A percentile compares a stretch with the other conserved stretches of the same genome.
phyloP scores from a whole-genome alignment of 2,329 filamentous ascomycete genomes.

The Trematosphaeria pertusa region DNA sequence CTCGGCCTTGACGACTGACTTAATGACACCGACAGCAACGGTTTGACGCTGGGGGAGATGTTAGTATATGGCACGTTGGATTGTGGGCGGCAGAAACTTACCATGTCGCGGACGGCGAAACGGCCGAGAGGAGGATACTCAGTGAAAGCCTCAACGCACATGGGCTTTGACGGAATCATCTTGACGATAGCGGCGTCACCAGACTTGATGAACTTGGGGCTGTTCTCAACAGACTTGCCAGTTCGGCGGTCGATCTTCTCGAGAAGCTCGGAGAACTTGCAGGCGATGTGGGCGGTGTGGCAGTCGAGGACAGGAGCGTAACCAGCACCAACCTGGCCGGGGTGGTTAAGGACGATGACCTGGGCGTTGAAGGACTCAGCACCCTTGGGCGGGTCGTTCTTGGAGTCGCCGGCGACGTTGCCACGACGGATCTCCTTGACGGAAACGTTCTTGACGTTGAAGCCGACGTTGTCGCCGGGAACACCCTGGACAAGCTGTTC shows the following conservation, averaged over 20 bases:
- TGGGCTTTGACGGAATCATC: constrained; percentile 99
- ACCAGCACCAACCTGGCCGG: constrained; percentile 97
- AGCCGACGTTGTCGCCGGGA: constrained; percentile 99
- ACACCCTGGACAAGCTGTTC: constrained; percentile 95
- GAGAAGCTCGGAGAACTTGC: constrained; percentile 99
- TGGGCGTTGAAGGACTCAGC: constrained; percentile 97
- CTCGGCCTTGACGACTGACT: constrained; percentile 62
- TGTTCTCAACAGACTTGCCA: constrained; percentile 91
- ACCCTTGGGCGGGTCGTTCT: constrained; percentile 95
- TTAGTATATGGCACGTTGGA: constrained; percentile 9
- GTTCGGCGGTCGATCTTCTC: constrained; percentile 99
- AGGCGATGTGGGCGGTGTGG: constrained; percentile 99
- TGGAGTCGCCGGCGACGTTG: constrained; percentile 99
- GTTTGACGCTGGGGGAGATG: constrained; percentile 66
- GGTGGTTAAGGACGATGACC: constrained; percentile 99
- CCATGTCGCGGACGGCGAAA: constrained; percentile 99
- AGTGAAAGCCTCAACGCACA: constrained; percentile 99
- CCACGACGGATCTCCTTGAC: constrained; percentile 99
- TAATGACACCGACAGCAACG: constrained; percentile 94
- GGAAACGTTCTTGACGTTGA: constrained; percentile 99
- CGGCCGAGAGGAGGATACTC: constrained; percentile 99
- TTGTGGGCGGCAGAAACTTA: constrained; percentile 24
- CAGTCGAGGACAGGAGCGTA: constrained; percentile 99
- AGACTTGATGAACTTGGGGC: constrained; percentile 99
- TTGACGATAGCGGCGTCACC: constrained; percentile 99